Conservation (phyloP, 345 rosid species). For the Physaria fendleri region DNA sequence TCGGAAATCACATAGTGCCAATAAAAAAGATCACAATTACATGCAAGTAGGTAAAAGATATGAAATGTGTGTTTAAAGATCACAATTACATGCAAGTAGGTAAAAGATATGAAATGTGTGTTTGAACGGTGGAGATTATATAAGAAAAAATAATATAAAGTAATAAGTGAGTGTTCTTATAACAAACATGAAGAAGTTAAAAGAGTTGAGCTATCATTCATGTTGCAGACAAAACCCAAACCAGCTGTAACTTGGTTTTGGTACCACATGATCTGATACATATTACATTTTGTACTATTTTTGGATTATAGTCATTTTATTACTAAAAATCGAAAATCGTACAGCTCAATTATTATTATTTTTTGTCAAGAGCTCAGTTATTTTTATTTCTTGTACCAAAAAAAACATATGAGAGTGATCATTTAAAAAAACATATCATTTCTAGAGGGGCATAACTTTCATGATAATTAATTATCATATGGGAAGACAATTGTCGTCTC, state of each 20-base stretch:
- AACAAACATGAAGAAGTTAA: background rate
- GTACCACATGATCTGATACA: conserved; percentile 9
- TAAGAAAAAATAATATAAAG: background rate
- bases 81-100: background rate
- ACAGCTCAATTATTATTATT: no score
- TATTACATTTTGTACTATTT: background rate
- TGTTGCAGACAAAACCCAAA: conserved; percentile 13
- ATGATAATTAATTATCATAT: no score
- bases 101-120: background rate
- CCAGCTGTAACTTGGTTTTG: conserved; percentile 18
- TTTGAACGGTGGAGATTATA: conserved; percentile 18
- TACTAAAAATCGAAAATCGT: no score
- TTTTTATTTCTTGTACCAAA: no score
- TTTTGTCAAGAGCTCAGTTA: no score
- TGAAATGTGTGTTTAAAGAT: background rate
- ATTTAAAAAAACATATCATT: no score
- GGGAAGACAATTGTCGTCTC: no score
- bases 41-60: background rate
- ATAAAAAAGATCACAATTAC: background rate
- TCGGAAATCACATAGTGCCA: background rate
- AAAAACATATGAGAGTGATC: no score
- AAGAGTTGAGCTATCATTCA: conserved; percentile 13
- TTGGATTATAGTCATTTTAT: background rate
- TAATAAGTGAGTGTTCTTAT: conserved; percentile 27
- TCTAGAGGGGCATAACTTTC: no score